Evolutionary conservation across 1,284 basidiomycete genomes (phyloP).

Genomic region (Acaromyces ingoldii): DNA sequence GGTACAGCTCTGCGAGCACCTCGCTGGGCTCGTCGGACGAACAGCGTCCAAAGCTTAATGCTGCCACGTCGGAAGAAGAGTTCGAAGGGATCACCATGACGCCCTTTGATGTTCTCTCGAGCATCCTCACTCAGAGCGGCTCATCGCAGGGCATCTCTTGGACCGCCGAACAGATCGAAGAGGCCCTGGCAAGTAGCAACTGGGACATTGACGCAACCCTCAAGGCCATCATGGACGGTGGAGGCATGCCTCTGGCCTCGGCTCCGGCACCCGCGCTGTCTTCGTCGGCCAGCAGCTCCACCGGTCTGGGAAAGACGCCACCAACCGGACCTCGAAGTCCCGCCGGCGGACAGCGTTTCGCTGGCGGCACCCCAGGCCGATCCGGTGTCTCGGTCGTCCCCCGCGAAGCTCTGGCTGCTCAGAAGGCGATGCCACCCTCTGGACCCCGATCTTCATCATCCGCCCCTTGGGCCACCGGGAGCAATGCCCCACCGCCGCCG

Average conservation of each 20-base stretch:
- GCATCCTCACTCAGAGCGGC: slow-evolving; percentile 59
- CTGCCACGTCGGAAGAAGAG: not conserved
- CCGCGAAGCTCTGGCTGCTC: slow-evolving; percentile 20
- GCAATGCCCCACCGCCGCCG: not conserved
- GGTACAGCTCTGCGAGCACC: slow-evolving; percentile 1
- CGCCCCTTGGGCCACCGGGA: too few relatives aligned
- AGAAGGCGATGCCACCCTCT: not conserved
- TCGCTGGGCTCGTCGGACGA: slow-evolving; percentile 3
- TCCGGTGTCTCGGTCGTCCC: slow-evolving; percentile 34
- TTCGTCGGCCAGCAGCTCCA: not conserved
- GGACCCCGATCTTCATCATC: too few relatives aligned
- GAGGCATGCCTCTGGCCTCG: slow-evolving; percentile 27
- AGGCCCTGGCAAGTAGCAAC: slow-evolving; percentile 76
- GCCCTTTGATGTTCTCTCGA: slow-evolving; percentile 88
- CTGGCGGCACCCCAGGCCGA: not conserved
- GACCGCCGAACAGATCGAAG: slow-evolving; percentile 84
- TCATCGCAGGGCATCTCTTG: slow-evolving; percentile 24
- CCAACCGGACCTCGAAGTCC: not conserved
- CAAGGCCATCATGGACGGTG: slow-evolving; percentile 74
- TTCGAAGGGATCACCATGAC: slow-evolving; percentile 61
- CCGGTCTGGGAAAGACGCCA: not conserved
- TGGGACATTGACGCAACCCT: slow-evolving; percentile 95
- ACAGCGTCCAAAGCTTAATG: not conserved
- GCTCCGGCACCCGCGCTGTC: slow-evolving; percentile 18
- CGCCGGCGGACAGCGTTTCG: too few relatives aligned